These are phyloP conservation scores for Aureobasidium sp. DNA, from an alignment of 2,329 filamentous ascomycete species.

Conservation along the genomic window DNA sequence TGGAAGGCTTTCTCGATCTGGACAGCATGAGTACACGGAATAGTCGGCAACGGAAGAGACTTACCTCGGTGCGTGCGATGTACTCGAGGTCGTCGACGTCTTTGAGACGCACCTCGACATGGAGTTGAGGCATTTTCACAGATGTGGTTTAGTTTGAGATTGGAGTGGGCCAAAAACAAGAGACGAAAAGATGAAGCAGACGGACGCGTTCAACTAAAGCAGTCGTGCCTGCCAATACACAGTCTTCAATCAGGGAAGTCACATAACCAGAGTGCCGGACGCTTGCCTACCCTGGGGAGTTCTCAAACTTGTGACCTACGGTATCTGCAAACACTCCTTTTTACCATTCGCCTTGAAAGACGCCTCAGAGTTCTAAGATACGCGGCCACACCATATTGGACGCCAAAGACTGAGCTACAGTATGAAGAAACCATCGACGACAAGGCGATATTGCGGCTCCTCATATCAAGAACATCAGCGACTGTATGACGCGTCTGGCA, in stretches of 20 bases:
- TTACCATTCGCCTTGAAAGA: too few species aligned
- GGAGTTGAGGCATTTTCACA: not conserved
- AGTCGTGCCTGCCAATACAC: not conserved
- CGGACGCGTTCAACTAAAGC: not conserved
- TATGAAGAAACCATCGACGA: too few species aligned
- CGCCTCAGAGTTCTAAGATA: too few species aligned
- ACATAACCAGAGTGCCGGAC: not conserved
- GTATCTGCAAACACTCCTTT: too few species aligned
- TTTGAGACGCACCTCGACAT: slow-evolving; percentile 10
- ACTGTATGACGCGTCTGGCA: not conserved
- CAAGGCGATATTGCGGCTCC: not conserved
- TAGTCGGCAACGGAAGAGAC: not conserved
- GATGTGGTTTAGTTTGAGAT: not conserved
- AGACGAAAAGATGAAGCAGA: not conserved
- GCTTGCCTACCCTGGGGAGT: not conserved
- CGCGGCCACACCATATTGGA: too few species aligned
- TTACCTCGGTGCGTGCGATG: not conserved
- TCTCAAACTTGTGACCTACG: not conserved
- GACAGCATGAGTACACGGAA: not conserved
- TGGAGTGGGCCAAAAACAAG: not conserved
- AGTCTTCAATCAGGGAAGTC: not conserved
- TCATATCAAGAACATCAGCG: not conserved
- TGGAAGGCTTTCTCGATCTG: slow-evolving; percentile 12
- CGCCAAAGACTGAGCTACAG: not conserved
- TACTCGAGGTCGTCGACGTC: not conserved